These are phyloP conservation scores for Colletotrichum cordylinicola DNA, from an alignment of 2,329 filamentous ascomycete genomes.

Conservation along the genomic window DNA sequence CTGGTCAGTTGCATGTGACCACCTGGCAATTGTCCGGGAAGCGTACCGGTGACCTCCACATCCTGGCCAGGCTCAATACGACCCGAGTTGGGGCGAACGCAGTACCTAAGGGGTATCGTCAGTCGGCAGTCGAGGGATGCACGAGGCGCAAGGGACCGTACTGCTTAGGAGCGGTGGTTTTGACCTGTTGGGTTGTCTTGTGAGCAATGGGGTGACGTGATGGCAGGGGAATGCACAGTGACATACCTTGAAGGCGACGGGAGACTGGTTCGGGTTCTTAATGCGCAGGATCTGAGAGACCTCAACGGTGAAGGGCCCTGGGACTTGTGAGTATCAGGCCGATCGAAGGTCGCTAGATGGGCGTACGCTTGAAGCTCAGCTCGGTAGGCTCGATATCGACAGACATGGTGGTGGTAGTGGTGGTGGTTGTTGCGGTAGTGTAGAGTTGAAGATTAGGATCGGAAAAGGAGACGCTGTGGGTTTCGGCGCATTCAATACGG, in stretches of 20 bases:
- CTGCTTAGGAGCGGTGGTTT: constrained; percentile 99
- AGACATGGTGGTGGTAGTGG: constrained; percentile 71
- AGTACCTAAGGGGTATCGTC: constrained; percentile 71
- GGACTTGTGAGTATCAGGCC: constrained; percentile 8
- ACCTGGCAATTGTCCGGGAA: constrained; percentile 7
- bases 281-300: constrained; percentile 70
- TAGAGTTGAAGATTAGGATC: constrained; percentile 1
- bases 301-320: constrained; percentile 72
- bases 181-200: constrained; percentile 68
- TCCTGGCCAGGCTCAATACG: constrained; percentile 89
- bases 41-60: constrained; percentile 90
- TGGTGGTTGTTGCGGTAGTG: constrained; percentile 34
- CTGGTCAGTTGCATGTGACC: constrained; percentile 28
- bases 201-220: constrained; percentile 12
- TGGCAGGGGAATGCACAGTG: not conserved
- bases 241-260: constrained; percentile 74
- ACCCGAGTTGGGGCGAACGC: constrained; percentile 95
- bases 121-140: constrained; percentile 26
- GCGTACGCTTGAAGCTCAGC: constrained; percentile 91
- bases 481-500: constrained; percentile 11
- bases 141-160: constrained; percentile 55
- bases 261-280: constrained; percentile 66
- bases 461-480: constrained; percentile 15
- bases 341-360: constrained; percentile 10
- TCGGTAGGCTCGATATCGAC: constrained; percentile 92